These are phyloP conservation scores for Picea engelmannii DNA, from an alignment of 83 land plant genomes.

Conservation along the genomic window DNA sequence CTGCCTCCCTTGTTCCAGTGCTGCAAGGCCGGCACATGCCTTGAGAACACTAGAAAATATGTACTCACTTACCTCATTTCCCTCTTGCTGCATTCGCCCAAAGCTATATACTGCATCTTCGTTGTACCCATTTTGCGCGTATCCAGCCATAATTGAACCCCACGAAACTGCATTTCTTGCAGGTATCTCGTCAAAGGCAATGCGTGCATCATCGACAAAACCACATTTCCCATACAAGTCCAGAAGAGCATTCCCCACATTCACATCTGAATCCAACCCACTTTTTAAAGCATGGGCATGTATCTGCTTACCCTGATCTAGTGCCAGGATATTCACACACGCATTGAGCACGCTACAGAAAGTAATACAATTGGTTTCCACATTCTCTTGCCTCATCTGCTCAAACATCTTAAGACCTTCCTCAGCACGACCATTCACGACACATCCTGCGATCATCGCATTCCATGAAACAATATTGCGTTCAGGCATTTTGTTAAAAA, in stretches of 20 bases:
- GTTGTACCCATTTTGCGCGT: constrained; percentile 14
- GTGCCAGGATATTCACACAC: constrained; percentile 29
- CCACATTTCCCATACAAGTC: constrained; percentile 26
- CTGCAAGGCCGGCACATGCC: constrained; percentile 12
- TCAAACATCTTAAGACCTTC: constrained; percentile 19
- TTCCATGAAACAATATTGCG: constrained; percentile 68
- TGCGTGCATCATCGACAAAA: background rate
- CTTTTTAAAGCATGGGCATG: constrained; percentile 48
- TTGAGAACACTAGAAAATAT: constrained; percentile 13
- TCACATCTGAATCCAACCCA: constrained; percentile 18
- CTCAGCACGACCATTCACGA: constrained; percentile 21
- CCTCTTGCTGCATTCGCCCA: constrained; percentile 8
- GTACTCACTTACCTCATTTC: constrained; percentile 7
- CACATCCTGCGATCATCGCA: constrained; percentile 56
- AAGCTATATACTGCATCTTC: constrained; percentile 14
- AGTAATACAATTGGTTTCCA: background rate
- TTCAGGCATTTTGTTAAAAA: constrained; percentile 28
- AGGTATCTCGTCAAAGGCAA: background rate
- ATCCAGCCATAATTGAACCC: background rate
- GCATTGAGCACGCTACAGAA: constrained; percentile 33
- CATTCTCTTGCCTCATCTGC: background rate
- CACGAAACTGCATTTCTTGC: background rate
- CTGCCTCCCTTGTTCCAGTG: constrained; percentile 19
- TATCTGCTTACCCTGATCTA: constrained; percentile 33
- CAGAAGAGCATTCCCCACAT: constrained; percentile 25